Base-by-base conservation (phyloP, 768 basidiomycete genomes). In the Infundibulicybe gibba region DNA sequence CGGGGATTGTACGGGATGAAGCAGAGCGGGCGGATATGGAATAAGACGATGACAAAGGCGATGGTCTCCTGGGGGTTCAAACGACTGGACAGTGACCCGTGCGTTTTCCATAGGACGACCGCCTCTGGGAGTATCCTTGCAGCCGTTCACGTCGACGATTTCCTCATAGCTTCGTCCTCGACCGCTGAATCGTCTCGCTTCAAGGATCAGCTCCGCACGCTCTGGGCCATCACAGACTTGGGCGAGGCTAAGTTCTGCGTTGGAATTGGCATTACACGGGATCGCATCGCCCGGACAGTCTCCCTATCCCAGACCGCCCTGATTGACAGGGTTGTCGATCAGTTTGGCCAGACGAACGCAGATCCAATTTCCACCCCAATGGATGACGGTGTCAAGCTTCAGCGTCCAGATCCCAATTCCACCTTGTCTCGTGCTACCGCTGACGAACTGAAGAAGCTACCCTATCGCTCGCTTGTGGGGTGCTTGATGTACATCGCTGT, bases 201-300 rank as follows among this genome's bases (percentile, higher is more conserved):
- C 50, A 60, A 61, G 21, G 44, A 40, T 2, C 42, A 63, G 8
- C 47, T 65, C 2, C 21, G 47, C 1, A 30, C 38, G 2, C 38
- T 45, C 2, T 67, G 57, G 53, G 38, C 52, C 13, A 59, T 66
- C 39, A 16, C 34, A 5, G 16, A 20, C 5, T n/a, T 40, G 19
- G 16, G 8, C 10, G 51, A 59, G 9, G 49, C 59, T 6, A 54
- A 54, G 11, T 57, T 55, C 17, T 47, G 54, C 21, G 41, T 72
- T 3, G 68, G 68, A 0, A 64, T 72, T n/a, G 53, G 53, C 2
- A 60, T 70, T 20, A 33, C 42, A 0, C 53, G 54, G 1, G 50
- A 66, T 32, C 52, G 48, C 14, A 12, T 15, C 0, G 11, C 21
- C 16, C 45, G 45, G 38, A 52, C 51, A 0, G 43, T 64, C 6